These are phyloP conservation scores for Saussurea involucrata DNA, from an alignment of 129 eudicot species.

Conservation along the genomic window DNA sequence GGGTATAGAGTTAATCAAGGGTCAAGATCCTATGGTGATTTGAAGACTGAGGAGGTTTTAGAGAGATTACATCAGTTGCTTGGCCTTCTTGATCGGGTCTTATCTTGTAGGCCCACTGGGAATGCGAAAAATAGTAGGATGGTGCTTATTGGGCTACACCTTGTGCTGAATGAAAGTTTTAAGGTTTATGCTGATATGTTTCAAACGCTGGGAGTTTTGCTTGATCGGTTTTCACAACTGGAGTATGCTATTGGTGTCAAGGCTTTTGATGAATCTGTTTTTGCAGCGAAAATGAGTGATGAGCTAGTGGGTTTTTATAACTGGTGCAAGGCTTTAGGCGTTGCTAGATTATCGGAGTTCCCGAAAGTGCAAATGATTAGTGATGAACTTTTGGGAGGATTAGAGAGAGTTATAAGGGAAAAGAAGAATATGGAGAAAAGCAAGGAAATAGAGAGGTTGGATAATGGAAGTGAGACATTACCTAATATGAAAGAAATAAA, in stretches of 20 bases:
- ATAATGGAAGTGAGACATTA: conserved; percentile 23
- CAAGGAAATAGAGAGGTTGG: conserved; percentile 24
- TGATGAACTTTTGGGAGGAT: conserved; percentile 49
- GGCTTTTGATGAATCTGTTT: conserved; percentile 57
- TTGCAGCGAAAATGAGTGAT: conserved; percentile 61
- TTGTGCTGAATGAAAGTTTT: conserved; percentile 63
- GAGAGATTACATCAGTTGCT: conserved; percentile 55
- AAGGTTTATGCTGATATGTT: conserved; percentile 52
- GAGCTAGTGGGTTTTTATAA: conserved; percentile 51
- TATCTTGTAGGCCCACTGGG: conserved; percentile 67
- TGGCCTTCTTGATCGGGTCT: conserved; percentile 56
- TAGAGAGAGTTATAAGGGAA: conserved; percentile 56
- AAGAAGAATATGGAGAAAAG: conserved; percentile 37
- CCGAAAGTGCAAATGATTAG: conserved; percentile 53
- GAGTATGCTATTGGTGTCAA: conserved; percentile 57
- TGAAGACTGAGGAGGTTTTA: conserved; percentile 42
- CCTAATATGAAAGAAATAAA: conserved; percentile 47
- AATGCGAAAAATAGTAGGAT: conserved; percentile 51
- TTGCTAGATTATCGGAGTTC: conserved; percentile 52
- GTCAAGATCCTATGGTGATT: conserved; percentile 43
- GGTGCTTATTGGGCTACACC: conserved; percentile 47
- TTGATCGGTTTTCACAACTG: conserved; percentile 46
- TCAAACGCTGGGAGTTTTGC: conserved; percentile 47
- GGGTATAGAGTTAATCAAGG: conserved; percentile 22
- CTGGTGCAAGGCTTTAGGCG: conserved; percentile 59